Evolutionary conservation across 768 basidiomycete genomes (phyloP).

Genomic region (Boletus vinaceobasis): DNA sequence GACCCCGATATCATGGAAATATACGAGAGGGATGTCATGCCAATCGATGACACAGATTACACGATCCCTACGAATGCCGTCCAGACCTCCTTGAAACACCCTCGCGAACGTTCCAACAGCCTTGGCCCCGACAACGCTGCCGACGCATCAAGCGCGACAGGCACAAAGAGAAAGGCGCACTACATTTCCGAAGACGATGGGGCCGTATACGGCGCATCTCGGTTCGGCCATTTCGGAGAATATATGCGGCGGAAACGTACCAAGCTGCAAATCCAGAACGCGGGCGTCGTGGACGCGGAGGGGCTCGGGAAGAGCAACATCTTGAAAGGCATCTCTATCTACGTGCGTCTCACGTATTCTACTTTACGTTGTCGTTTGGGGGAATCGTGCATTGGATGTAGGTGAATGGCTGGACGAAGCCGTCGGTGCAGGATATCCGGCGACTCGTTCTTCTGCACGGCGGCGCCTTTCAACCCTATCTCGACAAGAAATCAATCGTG

Average conservation of each 20-base stretch:
- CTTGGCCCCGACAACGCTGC: not conserved
- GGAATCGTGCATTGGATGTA: constrained; percentile 25
- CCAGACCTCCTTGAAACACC: constrained; percentile 38
- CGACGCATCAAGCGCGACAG: constrained; percentile 3
- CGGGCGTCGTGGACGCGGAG: constrained; percentile 33
- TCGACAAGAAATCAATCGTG: constrained; percentile 75
- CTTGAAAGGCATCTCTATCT: constrained; percentile 73
- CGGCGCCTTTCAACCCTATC: constrained; percentile 78
- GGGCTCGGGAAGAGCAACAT: constrained; percentile 48
- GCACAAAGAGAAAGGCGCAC: constrained; percentile 19
- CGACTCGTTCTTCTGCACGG: constrained; percentile 79
- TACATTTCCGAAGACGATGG: constrained; percentile 31
- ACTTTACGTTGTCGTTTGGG: not conserved
- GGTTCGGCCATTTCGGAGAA: constrained; percentile 80
- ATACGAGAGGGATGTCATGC: constrained; percentile 6
- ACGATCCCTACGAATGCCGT: constrained; percentile 18
- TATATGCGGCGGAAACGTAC: constrained; percentile 91
- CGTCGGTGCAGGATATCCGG: constrained; percentile 81
- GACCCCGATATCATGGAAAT: constrained; percentile 34
- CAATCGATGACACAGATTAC: constrained; percentile 15
- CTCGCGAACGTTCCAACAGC: constrained; percentile 29
- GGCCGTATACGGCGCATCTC: constrained; percentile 69
- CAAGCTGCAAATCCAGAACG: constrained; percentile 84
- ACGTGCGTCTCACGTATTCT: constrained; percentile 53
- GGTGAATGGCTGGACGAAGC: constrained; percentile 89